Evolutionary conservation across 805 yeast species (phyloP), one percentile per base, ranked within the genome.

Genomic region (Geotrichum ghanense): DNA sequence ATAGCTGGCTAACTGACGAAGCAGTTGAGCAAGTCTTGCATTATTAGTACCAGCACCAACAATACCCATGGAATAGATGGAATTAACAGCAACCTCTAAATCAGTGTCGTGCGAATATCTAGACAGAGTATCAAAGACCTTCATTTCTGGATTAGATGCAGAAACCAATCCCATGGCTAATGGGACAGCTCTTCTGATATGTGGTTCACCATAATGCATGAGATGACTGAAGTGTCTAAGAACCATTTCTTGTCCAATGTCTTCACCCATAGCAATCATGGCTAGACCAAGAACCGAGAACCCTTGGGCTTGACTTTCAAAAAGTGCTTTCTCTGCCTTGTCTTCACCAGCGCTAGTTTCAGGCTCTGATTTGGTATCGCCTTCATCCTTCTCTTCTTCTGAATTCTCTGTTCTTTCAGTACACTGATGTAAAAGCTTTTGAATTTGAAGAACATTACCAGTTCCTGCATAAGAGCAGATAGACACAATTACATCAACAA

Each of bases 41-140:
- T 92, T 92, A 67, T 92, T 90, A 23, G 98, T 92, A 67, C 99
- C 99, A 19, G 97, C 92, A 62, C 98, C 98, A 56, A 90, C 95
- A 52, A 92, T 69, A 47, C 99, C 99, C 97, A 92, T 89, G 41
- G 95, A 81, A 59, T 86, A 90, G 53, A 92, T 88, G 19, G 98
- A 88, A 62, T 89, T 92, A 63, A 82, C 81, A 4, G 97, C 95
- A 47, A 92, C 96, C 60, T 86, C 95, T 56, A 85, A 69, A 64
- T 92, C 97, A 48, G 86, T 81, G 60, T 92, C 99, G 66, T 92
- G 99, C 6, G 97, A 87, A 68, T 86, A 88, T 63, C 98, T 78
- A 3, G 97, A 89, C 53, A 92, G 73, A 0, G 97, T 89, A 64
- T 92, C 99, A 61, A 87, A 92, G 14, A 90, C 95, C 67, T 88